Percentiles rank a stretch among this genome's conserved stretches.
Conservation (phyloP, 2,329 filamentous ascomycete species). For the Penicillium sp. region DNA sequence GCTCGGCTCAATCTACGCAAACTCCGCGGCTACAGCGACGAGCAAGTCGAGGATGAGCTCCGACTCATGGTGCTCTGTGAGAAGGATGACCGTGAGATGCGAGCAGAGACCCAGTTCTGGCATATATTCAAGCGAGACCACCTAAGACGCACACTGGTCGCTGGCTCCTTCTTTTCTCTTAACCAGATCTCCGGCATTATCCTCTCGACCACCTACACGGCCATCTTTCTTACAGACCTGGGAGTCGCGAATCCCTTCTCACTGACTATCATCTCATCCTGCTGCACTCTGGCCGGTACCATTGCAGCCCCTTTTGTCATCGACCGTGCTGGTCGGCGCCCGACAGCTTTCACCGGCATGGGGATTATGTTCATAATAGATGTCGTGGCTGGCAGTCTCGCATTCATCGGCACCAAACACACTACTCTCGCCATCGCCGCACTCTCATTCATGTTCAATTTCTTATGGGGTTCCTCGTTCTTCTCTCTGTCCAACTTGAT, state of each 20-base stretch:
- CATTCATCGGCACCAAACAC: conserved; percentile 24
- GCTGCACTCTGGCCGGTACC: conserved; percentile 35
- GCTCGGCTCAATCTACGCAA: conserved; percentile 30
- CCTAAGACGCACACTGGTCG: conserved; percentile 34
- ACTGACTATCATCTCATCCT: conserved; percentile 35
- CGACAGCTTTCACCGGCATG: conserved; percentile 36
- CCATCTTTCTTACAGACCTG: conserved; percentile 34
- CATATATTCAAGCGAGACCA: conserved; percentile 35
- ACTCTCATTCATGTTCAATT: conserved; percentile 35
- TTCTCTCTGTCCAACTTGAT: conserved; percentile 33
- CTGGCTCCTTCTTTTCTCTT: conserved; percentile 33
- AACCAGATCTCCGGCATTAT: conserved; percentile 38
- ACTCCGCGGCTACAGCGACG: conserved; percentile 30
- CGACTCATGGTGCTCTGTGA: conserved; percentile 29
- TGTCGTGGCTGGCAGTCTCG: conserved; percentile 31
- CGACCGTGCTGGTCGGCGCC: conserved; percentile 33
- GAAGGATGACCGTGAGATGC: conserved; percentile 23
- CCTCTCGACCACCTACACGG: conserved; percentile 36
- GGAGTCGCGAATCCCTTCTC: conserved; percentile 32
- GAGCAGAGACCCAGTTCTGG: conserved; percentile 29
- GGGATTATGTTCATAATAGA: conserved; percentile 32
- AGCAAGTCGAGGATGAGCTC: conserved; percentile 31
- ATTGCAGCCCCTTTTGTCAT: conserved; percentile 34
- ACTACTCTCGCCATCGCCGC: conserved; percentile 29
- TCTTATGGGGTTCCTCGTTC: conserved; percentile 38